A percentile compares a stretch with the other conserved stretches of the same genome.
These are phyloP conservation scores for Lyophyllum semitale DNA, from an alignment of 768 basidiomycete genomes.

Conservation along the genomic window DNA sequence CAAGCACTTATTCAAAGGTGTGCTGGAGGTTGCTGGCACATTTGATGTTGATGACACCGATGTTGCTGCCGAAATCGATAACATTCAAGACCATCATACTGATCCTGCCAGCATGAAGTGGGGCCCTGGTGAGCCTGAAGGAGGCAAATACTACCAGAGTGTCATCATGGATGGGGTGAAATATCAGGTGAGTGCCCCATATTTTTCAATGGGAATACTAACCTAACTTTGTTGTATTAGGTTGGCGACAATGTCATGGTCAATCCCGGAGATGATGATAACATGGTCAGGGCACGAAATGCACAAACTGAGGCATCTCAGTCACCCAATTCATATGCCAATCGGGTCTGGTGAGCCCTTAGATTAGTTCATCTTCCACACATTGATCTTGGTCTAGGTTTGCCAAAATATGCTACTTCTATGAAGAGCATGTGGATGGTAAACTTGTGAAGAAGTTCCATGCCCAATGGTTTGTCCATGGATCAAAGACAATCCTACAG, in stretches of 20 bases:
- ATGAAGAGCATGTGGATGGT: conserved; percentile 34
- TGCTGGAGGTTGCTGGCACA: conserved; percentile 40
- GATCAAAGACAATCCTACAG: conserved; percentile 64
- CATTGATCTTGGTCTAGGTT: conserved; percentile 55
- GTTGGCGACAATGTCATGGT: conserved; percentile 67
- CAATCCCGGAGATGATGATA: conserved; percentile 52
- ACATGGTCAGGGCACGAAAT: conserved; percentile 40
- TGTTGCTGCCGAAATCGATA: conserved; percentile 26
- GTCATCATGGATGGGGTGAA: conserved; percentile 57
- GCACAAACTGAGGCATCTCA: conserved; percentile 40
- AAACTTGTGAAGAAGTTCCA: conserved; percentile 55
- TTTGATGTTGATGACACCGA: conserved; percentile 29
- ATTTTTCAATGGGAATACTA: neutral
- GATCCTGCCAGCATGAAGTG: conserved; percentile 38
- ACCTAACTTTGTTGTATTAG: conserved; percentile 31
- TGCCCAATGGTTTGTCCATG: conserved; percentile 72
- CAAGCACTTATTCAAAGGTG: conserved; percentile 45
- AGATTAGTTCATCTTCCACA: neutral
- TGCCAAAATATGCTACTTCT: conserved; percentile 66
- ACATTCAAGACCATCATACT: conserved; percentile 27
- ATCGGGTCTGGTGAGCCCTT: conserved; percentile 58
- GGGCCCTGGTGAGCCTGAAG: conserved; percentile 23
- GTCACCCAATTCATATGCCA: conserved; percentile 57
- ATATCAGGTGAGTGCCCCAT: conserved; percentile 47
- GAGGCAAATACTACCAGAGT: conserved; percentile 38